phyloP scores from a whole-genome alignment of 2,329 filamentous ascomycete genomes.

The Fusarium dlaminii region DNA sequence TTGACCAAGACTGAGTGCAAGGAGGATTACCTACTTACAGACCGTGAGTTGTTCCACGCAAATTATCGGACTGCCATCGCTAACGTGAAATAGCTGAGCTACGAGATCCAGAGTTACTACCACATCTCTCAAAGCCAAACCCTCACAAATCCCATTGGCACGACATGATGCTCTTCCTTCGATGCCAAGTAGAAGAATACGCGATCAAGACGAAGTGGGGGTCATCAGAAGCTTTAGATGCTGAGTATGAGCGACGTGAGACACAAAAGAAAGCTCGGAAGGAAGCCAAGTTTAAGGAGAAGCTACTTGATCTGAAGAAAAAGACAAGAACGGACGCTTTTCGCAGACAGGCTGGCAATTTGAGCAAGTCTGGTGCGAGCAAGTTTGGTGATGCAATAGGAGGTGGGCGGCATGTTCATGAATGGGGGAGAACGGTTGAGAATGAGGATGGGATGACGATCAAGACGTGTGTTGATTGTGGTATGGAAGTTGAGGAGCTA shows the following conservation, averaged over 20 bases:
- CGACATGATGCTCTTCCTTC: constrained; percentile 97
- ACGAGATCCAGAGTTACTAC: constrained; percentile 85
- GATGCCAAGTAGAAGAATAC: constrained; percentile 94
- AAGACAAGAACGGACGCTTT: constrained; percentile 92
- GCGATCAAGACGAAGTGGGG: constrained; percentile 94
- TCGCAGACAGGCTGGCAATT: constrained; percentile 71
- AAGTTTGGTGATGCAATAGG: constrained; percentile 82
- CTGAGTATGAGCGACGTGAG: constrained; percentile 84
- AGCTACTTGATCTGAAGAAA: constrained; percentile 90
- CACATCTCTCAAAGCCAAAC: constrained; percentile 88
- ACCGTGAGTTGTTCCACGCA: constrained; percentile 66
- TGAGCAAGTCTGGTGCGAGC: constrained; percentile 61
- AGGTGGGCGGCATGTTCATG: constrained; percentile 82
- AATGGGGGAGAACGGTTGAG: constrained; percentile 80
- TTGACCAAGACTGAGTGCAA: constrained; percentile 96
- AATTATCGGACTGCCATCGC: background rate
- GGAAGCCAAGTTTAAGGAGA: constrained; percentile 90
- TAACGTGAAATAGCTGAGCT: constrained; percentile 73
- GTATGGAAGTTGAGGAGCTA: constrained; percentile 81
- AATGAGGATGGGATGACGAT: constrained; percentile 77
- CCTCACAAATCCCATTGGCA: constrained; percentile 97
- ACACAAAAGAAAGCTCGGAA: constrained; percentile 84
- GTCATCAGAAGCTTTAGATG: constrained; percentile 83
- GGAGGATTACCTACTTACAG: constrained; percentile 94
- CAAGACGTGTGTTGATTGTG: constrained; percentile 81